Base-by-base conservation (phyloP, 352 stramenopile genomes). In the Pythium grandisporangium region DNA sequence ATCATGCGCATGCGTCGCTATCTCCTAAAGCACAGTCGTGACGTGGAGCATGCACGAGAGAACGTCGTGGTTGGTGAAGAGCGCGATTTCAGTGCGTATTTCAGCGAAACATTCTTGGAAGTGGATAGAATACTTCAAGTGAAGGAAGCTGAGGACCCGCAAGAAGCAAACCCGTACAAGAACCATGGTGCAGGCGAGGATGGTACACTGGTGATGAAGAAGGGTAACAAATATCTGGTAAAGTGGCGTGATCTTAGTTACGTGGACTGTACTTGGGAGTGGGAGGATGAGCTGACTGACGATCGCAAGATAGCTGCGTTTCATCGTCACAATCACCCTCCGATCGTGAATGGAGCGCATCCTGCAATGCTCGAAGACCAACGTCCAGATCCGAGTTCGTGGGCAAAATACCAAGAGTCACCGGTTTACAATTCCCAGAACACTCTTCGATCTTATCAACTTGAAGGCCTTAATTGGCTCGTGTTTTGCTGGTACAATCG, bases 381-480 rank as follows among this genome's bases (percentile, higher is more conserved):
- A 45, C 75, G 80, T 6, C 80, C 80, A 0, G 75, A 93, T n/a
- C 66, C 80, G 8, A 68, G 32, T 11, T 71, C 76, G 5, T 94
- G 78, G 78, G 79, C 79, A n/a, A 93, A 95, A 49, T 95, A 96
- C 35, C 70, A 74, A 38, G 69, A 86, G 46, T 95, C 83, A 19
- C 84, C 79, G 6, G 55, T 66, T 1, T 98, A 96, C 68, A 92
- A 96, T 52, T 94, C 97, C 63, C 95, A 96, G 41, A 97, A 96
- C 35, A 81, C 81, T 3, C 65, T 99, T 21, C 75, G 96, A 17
- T 94, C 95, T 21, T 99, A 99, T 57, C 97, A 99, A 69, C 78
- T 97, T 14, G 97, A 99, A 85, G 97, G 96, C 23, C 78, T 99
- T 20, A 95, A 96, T 30, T 99, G 97, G 97, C 65, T 99, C 37